phyloP scores from a whole-genome alignment of 2,329 filamentous ascomycete species.

The Colletotrichum sp. region DNA sequence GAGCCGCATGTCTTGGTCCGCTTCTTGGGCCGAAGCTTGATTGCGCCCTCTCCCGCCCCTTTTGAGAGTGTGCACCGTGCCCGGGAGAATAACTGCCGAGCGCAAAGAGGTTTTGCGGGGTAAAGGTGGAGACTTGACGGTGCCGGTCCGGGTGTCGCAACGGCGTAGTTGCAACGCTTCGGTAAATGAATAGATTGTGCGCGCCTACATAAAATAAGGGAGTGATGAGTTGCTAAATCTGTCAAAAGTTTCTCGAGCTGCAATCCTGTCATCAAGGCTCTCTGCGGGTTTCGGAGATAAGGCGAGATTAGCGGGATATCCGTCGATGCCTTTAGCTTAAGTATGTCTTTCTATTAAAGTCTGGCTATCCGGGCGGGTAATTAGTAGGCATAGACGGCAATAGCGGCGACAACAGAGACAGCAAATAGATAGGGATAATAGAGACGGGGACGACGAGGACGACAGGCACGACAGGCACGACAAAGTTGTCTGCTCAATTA shows the following conservation, averaged over 20 bases:
- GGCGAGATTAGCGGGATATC: no score
- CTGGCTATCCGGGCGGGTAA: no score
- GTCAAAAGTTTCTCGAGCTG: not conserved
- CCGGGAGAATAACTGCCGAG: not conserved
- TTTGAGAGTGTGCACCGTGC: not conserved
- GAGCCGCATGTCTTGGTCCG: not conserved
- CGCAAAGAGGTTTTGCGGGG: not conserved
- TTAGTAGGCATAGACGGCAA: no score
- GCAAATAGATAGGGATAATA: no score
- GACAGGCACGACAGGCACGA: no score
- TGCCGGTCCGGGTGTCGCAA: fast-evolving
- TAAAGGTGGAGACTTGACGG: not conserved
- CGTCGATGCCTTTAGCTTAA: no score
- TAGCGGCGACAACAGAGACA: no score
- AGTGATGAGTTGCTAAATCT: fast-evolving
- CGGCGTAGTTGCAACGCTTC: not conserved
- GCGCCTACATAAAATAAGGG: not conserved
- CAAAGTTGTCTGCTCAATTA: no score
- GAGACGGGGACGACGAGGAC: no score
- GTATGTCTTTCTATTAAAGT: no score
- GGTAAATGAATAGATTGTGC: not conserved
- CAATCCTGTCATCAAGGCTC: not conserved
- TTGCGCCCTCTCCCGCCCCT: not conserved
- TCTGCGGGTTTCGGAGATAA: fast-evolving
- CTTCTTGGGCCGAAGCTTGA: not conserved